Evolutionary conservation across 352 stramenopile genomes (phyloP).

Genomic region (Globisporangium alternatum): DNA sequence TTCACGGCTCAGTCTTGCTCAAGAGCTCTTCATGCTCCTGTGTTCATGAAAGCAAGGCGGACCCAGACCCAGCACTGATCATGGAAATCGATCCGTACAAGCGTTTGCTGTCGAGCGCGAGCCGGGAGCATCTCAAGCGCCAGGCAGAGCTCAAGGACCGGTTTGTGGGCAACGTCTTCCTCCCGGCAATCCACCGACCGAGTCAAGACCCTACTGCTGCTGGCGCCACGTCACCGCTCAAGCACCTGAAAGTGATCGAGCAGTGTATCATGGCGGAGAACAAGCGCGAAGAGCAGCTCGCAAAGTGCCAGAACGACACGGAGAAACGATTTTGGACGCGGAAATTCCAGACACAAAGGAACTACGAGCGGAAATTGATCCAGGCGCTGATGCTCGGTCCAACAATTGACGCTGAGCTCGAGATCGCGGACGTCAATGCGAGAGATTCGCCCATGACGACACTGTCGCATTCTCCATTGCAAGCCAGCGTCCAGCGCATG

Average conservation of each 20-base stretch:
- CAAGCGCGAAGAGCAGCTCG: slow-evolving; percentile 54
- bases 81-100: slow-evolving; percentile 46
- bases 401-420: slow-evolving; percentile 24
- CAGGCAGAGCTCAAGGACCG: slow-evolving; percentile 39
- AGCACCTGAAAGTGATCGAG: slow-evolving; percentile 70
- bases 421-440: slow-evolving; percentile 30
- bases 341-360: slow-evolving; percentile 56
- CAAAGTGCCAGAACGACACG: slow-evolving; percentile 42
- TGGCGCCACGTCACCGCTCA: slow-evolving; percentile 26
- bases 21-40: background rate
- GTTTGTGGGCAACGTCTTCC: slow-evolving; percentile 61
- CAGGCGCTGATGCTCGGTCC: slow-evolving; percentile 53
- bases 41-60: background rate
- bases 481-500: background rate
- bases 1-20: background rate
- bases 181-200: slow-evolving; percentile 43
- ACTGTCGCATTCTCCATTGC: slow-evolving; percentile 3
- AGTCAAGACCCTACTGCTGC: slow-evolving; percentile 12
- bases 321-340: slow-evolving; percentile 46
- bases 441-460: background rate
- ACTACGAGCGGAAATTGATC: slow-evolving; percentile 54
- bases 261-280: slow-evolving; percentile 74
- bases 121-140: slow-evolving; percentile 39
- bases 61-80: slow-evolving; percentile 3
- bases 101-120: slow-evolving; percentile 39